These are phyloP conservation scores for Casuarina equisetifolia DNA, from an alignment of 306 rosid species.

Conservation along the genomic window DNA sequence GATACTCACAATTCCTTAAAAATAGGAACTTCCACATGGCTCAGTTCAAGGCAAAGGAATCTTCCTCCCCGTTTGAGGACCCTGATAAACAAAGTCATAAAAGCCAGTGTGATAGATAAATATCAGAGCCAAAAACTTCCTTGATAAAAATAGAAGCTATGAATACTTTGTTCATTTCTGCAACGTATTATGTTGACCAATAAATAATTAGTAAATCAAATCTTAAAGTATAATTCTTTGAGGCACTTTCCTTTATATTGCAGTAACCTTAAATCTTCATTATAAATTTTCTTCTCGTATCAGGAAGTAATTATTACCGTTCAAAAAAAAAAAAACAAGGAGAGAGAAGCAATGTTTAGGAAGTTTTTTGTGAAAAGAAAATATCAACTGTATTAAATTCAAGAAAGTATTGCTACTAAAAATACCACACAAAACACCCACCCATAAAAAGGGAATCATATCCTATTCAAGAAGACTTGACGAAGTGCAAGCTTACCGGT, in stretches of 20 bases:
- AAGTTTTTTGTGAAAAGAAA: not conserved
- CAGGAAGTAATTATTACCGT: too few species aligned
- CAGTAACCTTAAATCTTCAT: too few species aligned
- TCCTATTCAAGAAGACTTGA: not conserved
- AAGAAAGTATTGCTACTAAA: not conserved
- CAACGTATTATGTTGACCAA: too few species aligned
- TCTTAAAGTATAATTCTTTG: not conserved
- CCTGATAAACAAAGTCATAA: conserved; percentile 43
- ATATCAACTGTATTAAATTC: not conserved
- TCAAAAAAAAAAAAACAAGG: not conserved
- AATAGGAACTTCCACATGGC: conserved; percentile 78
- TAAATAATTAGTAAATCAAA: not conserved
- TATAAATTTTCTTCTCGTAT: not conserved
- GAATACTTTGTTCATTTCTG: not conserved
- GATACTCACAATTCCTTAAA: conserved; percentile 83
- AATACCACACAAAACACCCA: not conserved
- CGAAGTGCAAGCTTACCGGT: conserved; percentile 48
- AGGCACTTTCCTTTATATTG: not conserved
- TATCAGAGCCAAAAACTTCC: not conserved
- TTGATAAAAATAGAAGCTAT: not conserved
- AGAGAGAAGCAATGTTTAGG: not conserved
- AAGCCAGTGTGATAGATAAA: not conserved
- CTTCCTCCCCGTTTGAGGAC: conserved; percentile 90
- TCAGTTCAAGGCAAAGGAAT: conserved; percentile 93
- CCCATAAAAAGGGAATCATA: not conserved